Percentiles rank a stretch among this genome's conserved stretches.
phyloP scores from a whole-genome alignment of 164 flowering plant genomes.

The Litsea cubeba region DNA sequence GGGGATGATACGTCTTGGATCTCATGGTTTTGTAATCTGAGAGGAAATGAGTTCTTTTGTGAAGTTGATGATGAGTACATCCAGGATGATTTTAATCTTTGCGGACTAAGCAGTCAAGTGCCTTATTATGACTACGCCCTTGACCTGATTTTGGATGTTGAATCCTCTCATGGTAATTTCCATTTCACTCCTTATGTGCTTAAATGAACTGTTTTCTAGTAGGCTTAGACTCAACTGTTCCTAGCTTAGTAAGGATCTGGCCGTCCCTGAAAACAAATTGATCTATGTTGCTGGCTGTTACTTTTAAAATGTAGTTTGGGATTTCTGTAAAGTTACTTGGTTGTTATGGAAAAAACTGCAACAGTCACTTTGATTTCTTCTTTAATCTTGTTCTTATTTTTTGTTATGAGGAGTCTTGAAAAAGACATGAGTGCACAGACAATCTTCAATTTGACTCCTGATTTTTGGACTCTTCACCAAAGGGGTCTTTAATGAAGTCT shows the following conservation, averaged over 20 bases:
- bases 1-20: constrained; percentile 86
- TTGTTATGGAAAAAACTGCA: neutral
- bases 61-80: constrained; percentile 91
- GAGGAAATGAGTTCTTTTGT: constrained; percentile 83
- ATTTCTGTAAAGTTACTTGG: neutral
- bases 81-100: constrained; percentile 85
- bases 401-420: too few relatives aligned
- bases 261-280: too few relatives aligned
- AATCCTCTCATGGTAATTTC: constrained; percentile 75
- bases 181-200: neutral
- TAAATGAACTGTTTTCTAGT: too few relatives aligned
- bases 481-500: too few relatives aligned
- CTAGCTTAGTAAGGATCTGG: too few relatives aligned
- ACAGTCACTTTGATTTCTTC: neutral
- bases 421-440: too few relatives aligned
- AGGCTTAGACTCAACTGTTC: too few relatives aligned
- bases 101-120: constrained; percentile 80
- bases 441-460: too few relatives aligned
- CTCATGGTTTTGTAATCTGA: constrained; percentile 83
- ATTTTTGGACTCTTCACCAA: too few relatives aligned
- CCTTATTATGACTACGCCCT: constrained; percentile 89
- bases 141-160: constrained; percentile 79
- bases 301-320: neutral
- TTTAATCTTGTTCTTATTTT: too few relatives aligned
- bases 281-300: neutral